These are phyloP conservation scores for Sicyos baderoa DNA, from an alignment of 306 rosid genomes.

Conservation along the genomic window DNA sequence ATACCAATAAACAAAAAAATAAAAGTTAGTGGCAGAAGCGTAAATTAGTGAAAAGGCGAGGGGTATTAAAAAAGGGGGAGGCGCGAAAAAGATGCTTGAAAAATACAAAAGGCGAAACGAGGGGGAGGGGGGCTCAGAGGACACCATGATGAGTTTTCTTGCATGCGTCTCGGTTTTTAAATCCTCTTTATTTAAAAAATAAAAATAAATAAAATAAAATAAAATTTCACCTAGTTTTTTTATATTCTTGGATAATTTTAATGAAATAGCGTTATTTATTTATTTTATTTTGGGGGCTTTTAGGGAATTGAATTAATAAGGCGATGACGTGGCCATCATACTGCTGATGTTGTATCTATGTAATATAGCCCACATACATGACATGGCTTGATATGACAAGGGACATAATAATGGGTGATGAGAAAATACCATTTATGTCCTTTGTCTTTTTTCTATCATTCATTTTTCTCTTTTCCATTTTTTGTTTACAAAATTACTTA, in stretches of 20 bases:
- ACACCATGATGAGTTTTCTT: conserved; percentile 69
- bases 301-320: neutral
- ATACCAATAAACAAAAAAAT: neutral
- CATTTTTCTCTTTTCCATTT: neutral
- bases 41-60: conserved; percentile 6
- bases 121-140: conserved; percentile 31
- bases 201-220: neutral
- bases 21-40: conserved; percentile 20
- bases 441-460: neutral
- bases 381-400: conserved; percentile 42
- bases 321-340: conserved; percentile 2
- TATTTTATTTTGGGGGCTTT: neutral
- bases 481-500: too few species aligned
- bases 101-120: conserved; percentile 45
- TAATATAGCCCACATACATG: conserved; percentile 30
- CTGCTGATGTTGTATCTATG: conserved; percentile 10
- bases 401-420: conserved; percentile 29
- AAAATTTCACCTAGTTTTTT: neutral
- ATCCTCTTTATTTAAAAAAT: neutral
- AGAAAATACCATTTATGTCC: conserved; percentile 12
- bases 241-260: neutral
- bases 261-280: neutral
- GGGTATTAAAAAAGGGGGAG: conserved; percentile 30
- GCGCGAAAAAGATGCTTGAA: conserved; percentile 45
- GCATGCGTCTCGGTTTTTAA: conserved; percentile 73